These are phyloP conservation scores for Erodium moschatum DNA, from an alignment of 441 rosid genomes.

Conservation along the genomic window DNA sequence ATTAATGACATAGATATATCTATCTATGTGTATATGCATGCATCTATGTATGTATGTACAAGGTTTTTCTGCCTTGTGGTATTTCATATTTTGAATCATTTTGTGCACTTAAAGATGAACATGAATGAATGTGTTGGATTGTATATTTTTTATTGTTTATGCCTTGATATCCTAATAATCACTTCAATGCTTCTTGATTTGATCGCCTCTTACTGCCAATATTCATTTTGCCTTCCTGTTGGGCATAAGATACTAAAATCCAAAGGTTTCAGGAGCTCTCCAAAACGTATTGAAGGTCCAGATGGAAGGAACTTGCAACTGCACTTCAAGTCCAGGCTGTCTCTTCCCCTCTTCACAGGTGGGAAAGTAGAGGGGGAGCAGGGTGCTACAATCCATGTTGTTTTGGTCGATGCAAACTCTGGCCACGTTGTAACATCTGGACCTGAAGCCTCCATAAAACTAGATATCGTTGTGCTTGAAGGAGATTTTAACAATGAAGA, in stretches of 20 bases:
- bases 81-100: neutral
- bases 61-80: neutral
- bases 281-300: constrained; percentile 79
- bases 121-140: neutral
- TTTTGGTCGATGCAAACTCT: constrained; percentile 57
- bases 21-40: neutral
- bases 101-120: neutral
- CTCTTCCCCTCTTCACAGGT: constrained; percentile 95
- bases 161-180: neutral
- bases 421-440: constrained; percentile 67
- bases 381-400: constrained; percentile 83
- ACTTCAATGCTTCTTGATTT: neutral
- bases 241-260: neutral
- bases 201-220: neutral
- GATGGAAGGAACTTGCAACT: constrained; percentile 68
- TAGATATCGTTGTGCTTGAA: constrained; percentile 15
- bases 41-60: neutral
- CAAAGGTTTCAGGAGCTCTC: constrained; percentile 51
- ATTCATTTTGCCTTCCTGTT: neutral
- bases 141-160: neutral
- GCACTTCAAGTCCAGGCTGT: constrained; percentile 69
- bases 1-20: neutral
- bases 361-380: constrained; percentile 98
- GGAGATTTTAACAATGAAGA: constrained; percentile 90
- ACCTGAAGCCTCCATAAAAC: constrained; percentile 41